Evolutionary conservation across 1,139 yeast species (phyloP), one percentile per base, ranked within the genome.

Genomic region (Sporopachydermia cereana): DNA sequence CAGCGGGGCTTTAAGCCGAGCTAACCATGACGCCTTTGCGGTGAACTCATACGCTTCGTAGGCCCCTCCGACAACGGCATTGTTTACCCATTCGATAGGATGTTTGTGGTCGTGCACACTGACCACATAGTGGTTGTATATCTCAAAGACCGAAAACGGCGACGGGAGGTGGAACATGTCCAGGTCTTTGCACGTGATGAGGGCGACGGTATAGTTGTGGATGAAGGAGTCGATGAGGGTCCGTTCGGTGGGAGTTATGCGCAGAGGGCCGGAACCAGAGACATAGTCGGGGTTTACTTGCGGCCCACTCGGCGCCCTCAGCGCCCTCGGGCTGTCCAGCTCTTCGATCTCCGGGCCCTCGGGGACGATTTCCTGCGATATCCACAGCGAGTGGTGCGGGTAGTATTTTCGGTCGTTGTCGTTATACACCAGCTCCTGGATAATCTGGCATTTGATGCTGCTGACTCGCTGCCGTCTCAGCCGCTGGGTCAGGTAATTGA

Each of bases 121-220:
- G 39, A 34, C 22, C 17, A 34, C 39, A n/a, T 34, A 34, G 12
- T 20, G 25, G 18, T 43, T 46, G 22, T 39, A 46, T 24, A 45
- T 45, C 24, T 45, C 46, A 31, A 46, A 46, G 21, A 46, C 41
- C 21, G 45, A 45, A 36, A 45, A 46, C 3, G 48, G 48, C 1
- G 48, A 46, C 3, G 48, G 48, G 25, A 46, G 41, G 25, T 41
- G 18, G 18, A n/a, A n/a, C 5, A 41, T 14, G 17, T 44, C 43
- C 30, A 27, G 14, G 14, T 41, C 43, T 23, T 41, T 27, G 36
- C 43, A 41, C 4, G 36, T 24, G 14, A 41, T 23, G 14, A 41
- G 9, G n/a, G 20, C 16, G n/a, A 41, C 43, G 16, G 43, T 23
- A n/a, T 41, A 41, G n/a, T 41, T 41, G 25, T 41, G 30, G 25